Conservation (phyloP, 2,329 filamentous ascomycete species). For the Penicillium vulpinum region DNA sequence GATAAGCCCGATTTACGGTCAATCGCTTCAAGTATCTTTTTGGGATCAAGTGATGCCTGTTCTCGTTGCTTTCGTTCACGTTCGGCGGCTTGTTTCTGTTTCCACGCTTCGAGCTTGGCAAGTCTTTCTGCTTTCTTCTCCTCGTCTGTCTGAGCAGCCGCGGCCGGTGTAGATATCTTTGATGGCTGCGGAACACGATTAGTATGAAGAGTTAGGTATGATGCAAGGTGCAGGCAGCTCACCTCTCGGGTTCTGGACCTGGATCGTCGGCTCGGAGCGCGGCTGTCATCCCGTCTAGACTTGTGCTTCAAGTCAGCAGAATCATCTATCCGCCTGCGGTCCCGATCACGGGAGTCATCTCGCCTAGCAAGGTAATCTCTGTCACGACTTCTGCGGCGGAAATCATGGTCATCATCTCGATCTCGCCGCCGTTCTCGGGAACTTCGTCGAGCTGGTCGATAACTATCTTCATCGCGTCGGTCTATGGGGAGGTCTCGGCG, state of each 20-base stretch:
- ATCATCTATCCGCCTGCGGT: constrained; percentile 64
- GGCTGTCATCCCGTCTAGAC: constrained; percentile 66
- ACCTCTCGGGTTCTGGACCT: constrained; percentile 60
- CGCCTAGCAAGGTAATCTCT: constrained; percentile 67
- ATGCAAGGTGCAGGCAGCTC: constrained; percentile 32
- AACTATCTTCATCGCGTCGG: constrained; percentile 58
- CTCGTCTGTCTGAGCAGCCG: constrained; percentile 62
- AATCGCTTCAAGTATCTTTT: constrained; percentile 70
- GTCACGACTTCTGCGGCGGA: constrained; percentile 65
- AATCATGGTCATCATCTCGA: constrained; percentile 60
- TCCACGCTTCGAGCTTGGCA: constrained; percentile 86
- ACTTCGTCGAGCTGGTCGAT: constrained; percentile 61
- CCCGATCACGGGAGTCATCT: constrained; percentile 71
- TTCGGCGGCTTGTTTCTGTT: constrained; percentile 77
- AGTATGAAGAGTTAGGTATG: not conserved
- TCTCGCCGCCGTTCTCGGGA: constrained; percentile 65
- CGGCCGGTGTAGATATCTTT: constrained; percentile 50
- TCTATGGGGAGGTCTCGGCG: constrained; percentile 69
- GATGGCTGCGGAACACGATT: constrained; percentile 45
- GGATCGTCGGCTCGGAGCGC: constrained; percentile 51
- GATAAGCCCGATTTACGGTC: constrained; percentile 65
- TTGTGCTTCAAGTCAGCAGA: constrained; percentile 70
- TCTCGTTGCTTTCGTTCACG: constrained; percentile 72
- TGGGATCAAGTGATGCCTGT: constrained; percentile 62
- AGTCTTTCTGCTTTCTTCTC: constrained; percentile 78